Conservation (phyloP, 768 basidiomycete species). For the Lentinula aciculospora region DNA sequence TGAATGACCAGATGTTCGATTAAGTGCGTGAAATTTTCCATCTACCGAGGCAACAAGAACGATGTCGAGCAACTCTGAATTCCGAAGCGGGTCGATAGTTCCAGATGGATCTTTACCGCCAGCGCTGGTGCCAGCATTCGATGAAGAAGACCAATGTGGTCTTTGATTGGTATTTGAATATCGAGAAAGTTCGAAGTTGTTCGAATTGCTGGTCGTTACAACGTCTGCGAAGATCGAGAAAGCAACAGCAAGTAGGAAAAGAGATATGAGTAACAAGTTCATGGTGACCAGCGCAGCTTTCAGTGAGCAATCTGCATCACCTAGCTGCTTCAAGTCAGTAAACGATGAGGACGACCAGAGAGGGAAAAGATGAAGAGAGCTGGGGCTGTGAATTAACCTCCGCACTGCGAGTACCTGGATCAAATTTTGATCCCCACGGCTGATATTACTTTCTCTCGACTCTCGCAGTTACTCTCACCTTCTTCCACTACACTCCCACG, state of each 20-base stretch:
- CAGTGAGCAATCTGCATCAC: slow-evolving; percentile 5
- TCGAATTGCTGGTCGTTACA: neutral
- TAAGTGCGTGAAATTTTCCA: slow-evolving; percentile 91
- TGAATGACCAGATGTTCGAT: slow-evolving; percentile 73
- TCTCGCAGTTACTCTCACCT: neutral
- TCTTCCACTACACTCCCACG: too few relatives aligned
- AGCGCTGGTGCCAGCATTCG: neutral
- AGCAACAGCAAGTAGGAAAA: neutral
- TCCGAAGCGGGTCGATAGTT: slow-evolving; percentile 13
- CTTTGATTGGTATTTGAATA: neutral
- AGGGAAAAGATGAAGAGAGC: neutral
- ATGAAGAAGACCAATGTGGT: neutral
- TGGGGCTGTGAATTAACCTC: neutral
- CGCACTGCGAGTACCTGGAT: neutral
- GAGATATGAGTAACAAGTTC: neutral
- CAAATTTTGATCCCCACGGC: neutral
- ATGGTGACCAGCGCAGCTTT: neutral
- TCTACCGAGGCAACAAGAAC: slow-evolving; percentile 92
- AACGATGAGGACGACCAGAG: neutral
- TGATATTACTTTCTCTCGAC: neutral
- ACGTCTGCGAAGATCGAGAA: slow-evolving; percentile 1
- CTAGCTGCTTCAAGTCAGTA: neutral
- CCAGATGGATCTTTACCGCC: neutral
- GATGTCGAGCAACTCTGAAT: slow-evolving; percentile 69
- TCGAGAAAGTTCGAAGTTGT: neutral